A percentile compares a stretch with the other conserved stretches of the same genome.
These are phyloP conservation scores for Coleophoma eucalyptorum DNA, from an alignment of 2,329 filamentous ascomycete species.

Conservation along the genomic window DNA sequence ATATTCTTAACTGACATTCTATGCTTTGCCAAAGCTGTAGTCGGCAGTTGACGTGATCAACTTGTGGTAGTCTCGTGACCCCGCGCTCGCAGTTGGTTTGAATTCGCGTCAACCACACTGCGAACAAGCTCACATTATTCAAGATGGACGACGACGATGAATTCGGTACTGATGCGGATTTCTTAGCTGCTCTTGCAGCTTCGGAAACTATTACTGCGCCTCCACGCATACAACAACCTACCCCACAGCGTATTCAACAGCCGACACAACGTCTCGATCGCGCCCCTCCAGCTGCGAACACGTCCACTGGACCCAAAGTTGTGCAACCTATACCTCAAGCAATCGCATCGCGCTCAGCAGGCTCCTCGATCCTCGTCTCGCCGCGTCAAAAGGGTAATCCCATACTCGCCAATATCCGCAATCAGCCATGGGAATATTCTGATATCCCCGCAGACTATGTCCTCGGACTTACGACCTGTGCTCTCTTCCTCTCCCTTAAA, in stretches of 20 bases:
- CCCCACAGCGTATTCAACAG: slow-evolving; percentile 33
- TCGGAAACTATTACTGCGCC: slow-evolving; percentile 25
- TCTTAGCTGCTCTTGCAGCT: slow-evolving; percentile 52
- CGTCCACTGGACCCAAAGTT: slow-evolving; percentile 46
- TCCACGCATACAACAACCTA: slow-evolving; percentile 30
- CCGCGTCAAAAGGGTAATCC: slow-evolving; percentile 94
- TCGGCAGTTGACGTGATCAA: too few species aligned
- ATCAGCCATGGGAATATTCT: slow-evolving; percentile 91
- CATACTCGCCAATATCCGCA: slow-evolving; percentile 76
- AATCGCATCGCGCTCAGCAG: slow-evolving; percentile 60
- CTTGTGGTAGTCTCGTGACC: too few species aligned
- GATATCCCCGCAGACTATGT: slow-evolving; percentile 96
- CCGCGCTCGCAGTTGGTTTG: background rate
- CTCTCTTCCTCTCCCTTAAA: slow-evolving; percentile 89
- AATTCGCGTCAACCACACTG: background rate
- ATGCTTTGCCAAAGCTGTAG: too few species aligned
- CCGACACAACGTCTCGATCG: slow-evolving; percentile 52
- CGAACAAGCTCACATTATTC: background rate
- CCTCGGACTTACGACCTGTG: slow-evolving; percentile 81
- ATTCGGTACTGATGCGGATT: slow-evolving; percentile 53
- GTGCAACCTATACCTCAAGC: slow-evolving; percentile 87
- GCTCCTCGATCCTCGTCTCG: slow-evolving; percentile 83
- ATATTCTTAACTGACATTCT: too few species aligned
- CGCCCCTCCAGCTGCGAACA: slow-evolving; percentile 32
- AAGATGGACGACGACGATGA: slow-evolving; percentile 45